phyloP scores from a whole-genome alignment of 179 eudicot species.

The Sideroxylon spinosum region DNA sequence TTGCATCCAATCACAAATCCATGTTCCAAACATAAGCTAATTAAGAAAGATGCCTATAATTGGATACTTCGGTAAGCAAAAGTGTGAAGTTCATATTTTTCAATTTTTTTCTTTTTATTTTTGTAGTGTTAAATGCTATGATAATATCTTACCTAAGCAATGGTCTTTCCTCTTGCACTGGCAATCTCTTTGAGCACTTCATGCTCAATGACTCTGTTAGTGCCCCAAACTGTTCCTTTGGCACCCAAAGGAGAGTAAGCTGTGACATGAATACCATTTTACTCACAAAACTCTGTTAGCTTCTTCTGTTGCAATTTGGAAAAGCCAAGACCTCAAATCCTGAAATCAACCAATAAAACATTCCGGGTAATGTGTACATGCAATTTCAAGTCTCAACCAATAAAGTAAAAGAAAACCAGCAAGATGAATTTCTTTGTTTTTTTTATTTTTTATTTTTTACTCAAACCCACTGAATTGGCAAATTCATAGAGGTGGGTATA shows the following conservation, averaged over 20 bases:
- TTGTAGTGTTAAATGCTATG: no score
- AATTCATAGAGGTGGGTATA: no score
- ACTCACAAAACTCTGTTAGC: slow-evolving; percentile 43
- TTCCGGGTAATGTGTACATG: not conserved
- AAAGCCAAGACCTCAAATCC: slow-evolving; percentile 85
- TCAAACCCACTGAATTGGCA: no score
- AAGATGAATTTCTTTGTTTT: no score
- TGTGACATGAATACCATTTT: slow-evolving; percentile 36
- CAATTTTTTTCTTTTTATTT: no score
- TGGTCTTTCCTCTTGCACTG: slow-evolving; percentile 25
- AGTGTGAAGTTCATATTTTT: not conserved
- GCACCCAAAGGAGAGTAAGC: slow-evolving; percentile 60
- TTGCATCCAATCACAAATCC: not conserved
- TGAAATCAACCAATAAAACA: slow-evolving; percentile 24
- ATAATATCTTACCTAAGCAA: slow-evolving; percentile 32
- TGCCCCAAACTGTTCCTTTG: slow-evolving; percentile 45
- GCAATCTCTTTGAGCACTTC: slow-evolving; percentile 33
- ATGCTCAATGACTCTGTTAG: slow-evolving; percentile 41
- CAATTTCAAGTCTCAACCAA: not conserved
- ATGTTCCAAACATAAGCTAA: no score
- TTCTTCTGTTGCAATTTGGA: slow-evolving; percentile 68
- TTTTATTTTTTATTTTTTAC: no score
- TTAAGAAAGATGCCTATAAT: not conserved
- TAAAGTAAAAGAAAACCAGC: not conserved
- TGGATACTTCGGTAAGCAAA: not conserved